Conservation (phyloP, 495 filamentous ascomycete species). For the Annulohypoxylon stygium region DNA sequence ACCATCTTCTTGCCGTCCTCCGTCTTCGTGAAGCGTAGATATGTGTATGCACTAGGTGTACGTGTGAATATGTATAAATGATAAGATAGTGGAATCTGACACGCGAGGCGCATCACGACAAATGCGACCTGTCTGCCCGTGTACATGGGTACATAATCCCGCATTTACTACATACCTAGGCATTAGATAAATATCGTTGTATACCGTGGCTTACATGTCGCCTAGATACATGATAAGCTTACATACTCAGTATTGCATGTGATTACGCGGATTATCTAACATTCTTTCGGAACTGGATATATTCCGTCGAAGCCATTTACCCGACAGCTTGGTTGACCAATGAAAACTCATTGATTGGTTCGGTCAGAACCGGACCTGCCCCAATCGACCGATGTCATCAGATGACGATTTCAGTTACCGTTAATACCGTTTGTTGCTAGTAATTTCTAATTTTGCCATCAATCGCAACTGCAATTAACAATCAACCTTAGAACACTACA, state of each 20-base stretch:
- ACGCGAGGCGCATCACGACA: neutral
- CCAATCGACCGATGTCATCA: constrained; percentile 57
- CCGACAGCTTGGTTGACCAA: constrained; percentile 48
- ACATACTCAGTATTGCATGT: too few species aligned
- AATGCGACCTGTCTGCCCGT: neutral
- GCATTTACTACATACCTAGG: neutral
- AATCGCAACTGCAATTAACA: neutral
- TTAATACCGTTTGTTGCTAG: neutral
- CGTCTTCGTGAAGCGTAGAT: too few species aligned
- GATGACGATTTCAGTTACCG: constrained; percentile 35
- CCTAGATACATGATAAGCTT: too few species aligned
- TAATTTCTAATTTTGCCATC: constrained; percentile 28
- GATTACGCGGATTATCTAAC: too few species aligned
- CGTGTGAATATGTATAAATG: neutral
- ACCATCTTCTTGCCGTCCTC: neutral
- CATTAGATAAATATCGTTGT: neutral
- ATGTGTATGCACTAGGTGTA: too few species aligned
- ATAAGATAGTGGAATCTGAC: neutral
- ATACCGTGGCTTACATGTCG: neutral
- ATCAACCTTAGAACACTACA: neutral
- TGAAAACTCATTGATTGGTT: constrained; percentile 55
- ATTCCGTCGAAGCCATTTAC: constrained; percentile 1
- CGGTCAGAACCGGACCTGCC: constrained; percentile 51
- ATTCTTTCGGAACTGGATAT: neutral
- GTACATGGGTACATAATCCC: neutral